Conservation (phyloP, 331 rosid genomes). For the Quercus tomentella region DNA sequence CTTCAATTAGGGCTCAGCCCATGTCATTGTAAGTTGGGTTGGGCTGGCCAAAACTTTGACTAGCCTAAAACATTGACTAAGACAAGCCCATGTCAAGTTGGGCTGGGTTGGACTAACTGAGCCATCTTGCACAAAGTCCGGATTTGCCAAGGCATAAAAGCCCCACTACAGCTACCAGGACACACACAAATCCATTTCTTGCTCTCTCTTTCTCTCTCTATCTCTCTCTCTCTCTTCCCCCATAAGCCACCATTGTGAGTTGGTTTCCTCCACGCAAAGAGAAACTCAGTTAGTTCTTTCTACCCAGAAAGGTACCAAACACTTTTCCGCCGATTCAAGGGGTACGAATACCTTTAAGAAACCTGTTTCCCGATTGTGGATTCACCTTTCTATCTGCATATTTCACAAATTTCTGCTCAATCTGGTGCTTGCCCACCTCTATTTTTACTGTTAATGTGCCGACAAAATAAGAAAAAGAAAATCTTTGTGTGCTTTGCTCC, state of each 20-base stretch:
- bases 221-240: neutral
- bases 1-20: too few species aligned
- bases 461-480: conserved; percentile 10
- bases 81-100: neutral
- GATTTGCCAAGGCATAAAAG: neutral
- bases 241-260: conserved; percentile 11
- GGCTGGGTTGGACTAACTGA: neutral
- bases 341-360: neutral
- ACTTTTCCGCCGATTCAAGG: conserved; percentile 21
- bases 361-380: conserved; percentile 7
- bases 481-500: conserved; percentile 11
- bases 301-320: conserved; percentile 25
- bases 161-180: neutral
- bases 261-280: conserved; percentile 50
- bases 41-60: neutral
- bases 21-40: too few species aligned
- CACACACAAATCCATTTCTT: neutral
- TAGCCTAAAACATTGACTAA: neutral
- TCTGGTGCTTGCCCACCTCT: conserved; percentile 13
- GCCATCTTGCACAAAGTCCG: neutral
- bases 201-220: neutral
- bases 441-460: conserved; percentile 21
- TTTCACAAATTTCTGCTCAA: neutral
- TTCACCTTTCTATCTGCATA: neutral
- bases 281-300: conserved; percentile 16